Base-by-base conservation (phyloP, 805 yeast species). In the Lachancea quebecensis region DNA sequence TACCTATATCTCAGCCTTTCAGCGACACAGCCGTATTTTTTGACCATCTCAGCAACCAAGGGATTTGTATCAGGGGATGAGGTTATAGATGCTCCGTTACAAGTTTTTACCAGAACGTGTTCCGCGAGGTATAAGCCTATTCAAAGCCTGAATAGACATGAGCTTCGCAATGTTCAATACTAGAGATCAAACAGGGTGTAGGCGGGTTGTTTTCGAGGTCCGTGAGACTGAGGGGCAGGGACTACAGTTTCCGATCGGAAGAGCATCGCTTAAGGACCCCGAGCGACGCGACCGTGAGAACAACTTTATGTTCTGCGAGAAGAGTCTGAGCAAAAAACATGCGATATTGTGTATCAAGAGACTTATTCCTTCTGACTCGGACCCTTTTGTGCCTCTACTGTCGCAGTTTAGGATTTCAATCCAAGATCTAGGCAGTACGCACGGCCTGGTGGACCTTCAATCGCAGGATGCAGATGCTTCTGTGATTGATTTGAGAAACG, bases 381-480 rank as follows among this genome's bases (percentile, higher is more conserved):
- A 38, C n/a, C 38, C 41, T 3, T 35, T 47, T 30, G 46, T 45
- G 15, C 34, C 41, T 9, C 46, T 45, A 10, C 27, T 50, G 6
- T 54, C 50, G 14, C 57, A 52, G 38, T 54, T 58, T 33, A 45
- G 60, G 36, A 56, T 56, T 5, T 55, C 49, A 39, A 45, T 58
- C 10, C 52, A 52, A 41, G 60, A 56, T 30, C 42, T 56, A 32
- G 51, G 49, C 21, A 51, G 56, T 27, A 41, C 55, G 2, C 50
- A 53, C 38, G 60, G 62, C 3, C 53, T 56, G 14, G 58, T 56
- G 18, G 60, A 58, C 42, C 36, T 56, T 32, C 53, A 55, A 30
- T 49, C 59, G 3, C 41, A 39, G 33, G 51, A 47, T 10, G 42
- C 47, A 17, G 50, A 49, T 30, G 48, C 51, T 11, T 48, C 48